phyloP scores from a whole-genome alignment of 768 basidiomycete species.

The Pholiota molesta region DNA sequence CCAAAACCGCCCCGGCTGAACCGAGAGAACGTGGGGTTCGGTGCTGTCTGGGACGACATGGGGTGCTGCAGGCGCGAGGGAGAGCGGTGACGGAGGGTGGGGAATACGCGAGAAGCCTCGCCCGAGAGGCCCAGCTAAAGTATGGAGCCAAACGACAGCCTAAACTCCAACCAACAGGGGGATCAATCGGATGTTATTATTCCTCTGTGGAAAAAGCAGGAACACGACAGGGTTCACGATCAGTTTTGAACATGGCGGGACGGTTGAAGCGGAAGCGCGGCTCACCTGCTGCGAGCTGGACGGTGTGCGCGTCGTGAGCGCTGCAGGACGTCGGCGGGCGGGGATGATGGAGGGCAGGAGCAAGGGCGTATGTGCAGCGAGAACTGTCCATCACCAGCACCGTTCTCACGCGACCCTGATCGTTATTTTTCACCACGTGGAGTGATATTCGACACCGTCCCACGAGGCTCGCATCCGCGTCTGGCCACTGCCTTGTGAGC shows the following conservation, averaged over 20 bases:
- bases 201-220: background rate
- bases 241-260: background rate
- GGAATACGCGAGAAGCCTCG: background rate
- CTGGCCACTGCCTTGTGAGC: background rate
- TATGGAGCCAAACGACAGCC: background rate
- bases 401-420: conserved; percentile 11
- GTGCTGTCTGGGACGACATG: conserved; percentile 6
- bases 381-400: conserved; percentile 2
- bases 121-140: background rate
- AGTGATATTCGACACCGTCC: background rate
- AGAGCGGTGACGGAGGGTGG: background rate
- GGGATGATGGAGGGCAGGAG: conserved; percentile 1
- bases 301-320: background rate
- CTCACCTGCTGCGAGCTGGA: background rate
- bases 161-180: conserved; percentile 2
- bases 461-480: conserved; percentile 7
- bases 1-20: conserved; percentile 15
- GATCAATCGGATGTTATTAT: background rate
- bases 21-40: background rate
- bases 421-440: conserved; percentile 7
- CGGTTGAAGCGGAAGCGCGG: background rate
- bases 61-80: background rate
- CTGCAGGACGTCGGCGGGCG: background rate
- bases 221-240: background rate
- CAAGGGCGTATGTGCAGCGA: background rate